Evolutionary conservation across 148 eudicot genomes (phyloP).

Genomic region (Cornus suecica): DNA sequence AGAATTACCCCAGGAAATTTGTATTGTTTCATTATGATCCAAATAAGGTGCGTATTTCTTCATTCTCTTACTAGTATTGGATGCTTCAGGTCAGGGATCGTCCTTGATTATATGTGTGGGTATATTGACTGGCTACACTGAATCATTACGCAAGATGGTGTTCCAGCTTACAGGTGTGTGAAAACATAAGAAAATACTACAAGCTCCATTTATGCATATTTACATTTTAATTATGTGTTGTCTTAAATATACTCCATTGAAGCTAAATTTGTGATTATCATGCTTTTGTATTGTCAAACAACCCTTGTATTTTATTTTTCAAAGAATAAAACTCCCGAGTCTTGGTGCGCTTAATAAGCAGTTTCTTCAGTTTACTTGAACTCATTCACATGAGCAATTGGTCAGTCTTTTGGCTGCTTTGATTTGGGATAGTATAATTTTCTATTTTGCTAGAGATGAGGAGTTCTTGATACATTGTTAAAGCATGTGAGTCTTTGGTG

Average conservation of each 20-base stretch:
- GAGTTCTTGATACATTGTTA: background rate
- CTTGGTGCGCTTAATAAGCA: background rate
- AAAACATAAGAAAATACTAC: slow-evolving; percentile 3
- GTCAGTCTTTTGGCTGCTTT: background rate
- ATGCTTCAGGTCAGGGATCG: slow-evolving; percentile 85
- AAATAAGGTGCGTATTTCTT: slow-evolving; percentile 2
- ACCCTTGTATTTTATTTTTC: background rate
- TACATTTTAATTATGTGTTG: background rate
- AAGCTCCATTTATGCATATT: background rate
- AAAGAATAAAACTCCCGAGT: background rate
- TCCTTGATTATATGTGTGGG: slow-evolving; percentile 90
- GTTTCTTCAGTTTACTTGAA: background rate
- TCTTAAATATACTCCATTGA: slow-evolving; percentile 1
- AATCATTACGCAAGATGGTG: slow-evolving; percentile 81
- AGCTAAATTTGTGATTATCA: background rate
- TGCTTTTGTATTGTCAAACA: background rate
- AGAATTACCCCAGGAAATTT: background rate
- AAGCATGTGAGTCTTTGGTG: background rate
- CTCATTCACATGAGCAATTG: background rate
- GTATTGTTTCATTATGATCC: background rate
- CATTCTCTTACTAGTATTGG: slow-evolving; percentile 15
- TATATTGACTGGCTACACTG: slow-evolving; percentile 88
- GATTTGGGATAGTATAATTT: too few relatives aligned
- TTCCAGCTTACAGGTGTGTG: slow-evolving; percentile 75
- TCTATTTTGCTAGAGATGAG: too few relatives aligned